Evolutionary conservation across 2,329 filamentous ascomycete genomes (phyloP).

Genomic region (Paraphaeosphaeria minitans): DNA sequence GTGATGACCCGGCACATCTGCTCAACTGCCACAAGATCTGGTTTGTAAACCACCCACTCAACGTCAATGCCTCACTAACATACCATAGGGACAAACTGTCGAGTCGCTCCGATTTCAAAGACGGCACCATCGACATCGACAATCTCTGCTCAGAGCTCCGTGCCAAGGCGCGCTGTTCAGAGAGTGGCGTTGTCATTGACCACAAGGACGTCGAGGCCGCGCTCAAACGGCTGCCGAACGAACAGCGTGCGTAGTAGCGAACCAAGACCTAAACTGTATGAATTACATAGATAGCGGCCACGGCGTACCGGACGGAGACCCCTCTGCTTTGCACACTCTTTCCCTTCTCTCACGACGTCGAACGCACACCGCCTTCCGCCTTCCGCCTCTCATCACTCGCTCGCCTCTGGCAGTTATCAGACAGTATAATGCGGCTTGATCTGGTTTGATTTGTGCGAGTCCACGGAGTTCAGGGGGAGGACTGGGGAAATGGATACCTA

Average conservation of each 20-base stretch:
- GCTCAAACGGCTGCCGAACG: slow-evolving; percentile 51
- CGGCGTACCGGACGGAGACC: slow-evolving; percentile 18
- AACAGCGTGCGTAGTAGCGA: slow-evolving; percentile 23
- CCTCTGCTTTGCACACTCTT: slow-evolving; percentile 1
- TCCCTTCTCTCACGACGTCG: neutral
- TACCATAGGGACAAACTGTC: slow-evolving; percentile 81
- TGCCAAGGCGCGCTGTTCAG: slow-evolving; percentile 94
- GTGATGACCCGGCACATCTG: slow-evolving; percentile 65
- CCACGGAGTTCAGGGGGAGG: neutral
- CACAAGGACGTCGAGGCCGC: slow-evolving; percentile 81
- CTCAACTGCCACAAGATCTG: slow-evolving; percentile 91
- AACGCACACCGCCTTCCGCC: neutral
- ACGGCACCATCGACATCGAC: slow-evolving; percentile 91
- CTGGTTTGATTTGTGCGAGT: neutral
- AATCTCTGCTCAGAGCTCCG: slow-evolving; percentile 89
- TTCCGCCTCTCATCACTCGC: slow-evolving; percentile 4
- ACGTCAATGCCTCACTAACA: slow-evolving; percentile 48
- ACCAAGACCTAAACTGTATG: slow-evolving; percentile 10
- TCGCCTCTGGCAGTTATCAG: neutral
- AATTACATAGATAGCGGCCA: slow-evolving; percentile 21
- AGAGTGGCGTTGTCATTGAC: slow-evolving; percentile 85
- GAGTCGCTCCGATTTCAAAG: slow-evolving; percentile 83
- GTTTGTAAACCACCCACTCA: slow-evolving; percentile 60
- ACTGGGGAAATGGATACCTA: neutral
- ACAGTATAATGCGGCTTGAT: neutral